Evolutionary conservation across 805 yeast species (phyloP), one percentile per base, ranked within the genome.

Genomic region (Wickerhamiella kurtzmanii): DNA sequence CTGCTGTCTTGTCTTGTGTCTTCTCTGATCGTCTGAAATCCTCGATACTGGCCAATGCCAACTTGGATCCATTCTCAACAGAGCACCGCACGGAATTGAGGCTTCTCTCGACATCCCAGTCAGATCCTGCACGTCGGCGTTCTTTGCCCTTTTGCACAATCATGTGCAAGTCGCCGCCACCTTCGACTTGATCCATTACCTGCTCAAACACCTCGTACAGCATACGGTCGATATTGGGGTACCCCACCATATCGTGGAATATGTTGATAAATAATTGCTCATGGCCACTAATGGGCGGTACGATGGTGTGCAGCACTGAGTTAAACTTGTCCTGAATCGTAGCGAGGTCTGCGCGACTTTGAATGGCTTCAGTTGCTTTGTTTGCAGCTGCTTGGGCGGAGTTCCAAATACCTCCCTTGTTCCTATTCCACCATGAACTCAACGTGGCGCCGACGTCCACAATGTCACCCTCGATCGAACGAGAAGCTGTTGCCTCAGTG

Each of bases 11-110:
- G 28, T 0, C 51, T 16, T 3, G 54, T 53, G n/a, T 53, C 53
- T 25, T 52, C 52, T 36, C 35, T 16, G 46, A 21, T 20, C 41
- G 58, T 45, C 80, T 72, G n/a, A 79, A 77, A 28, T 78, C 76
- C 25, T 86, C 95, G 56, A 89, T 71, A 59, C 86, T 88, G 3
- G 96, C 97, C 56, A 76, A 72, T 37, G 94, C 82, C 49, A 92
- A 73, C 62, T 92, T 89, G 57, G 83, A 94, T 13, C 92, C 96
- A 61, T 86, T 94, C 40, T 77, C 74, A 1, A 77, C 57, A 52
- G 82, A 81, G 6, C 96, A 96, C 18, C 72, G 67, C 60, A 87
- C 85, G 54, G 83, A 62, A 51, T 81, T 80, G 56, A 89, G 72
- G 43, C 75, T 75, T 25, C 73, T 69, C 48, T 60, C 60, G 21